phyloP scores from a whole-genome alignment of 176 grass and related monocot species.

The Oryza glaberrima region DNA sequence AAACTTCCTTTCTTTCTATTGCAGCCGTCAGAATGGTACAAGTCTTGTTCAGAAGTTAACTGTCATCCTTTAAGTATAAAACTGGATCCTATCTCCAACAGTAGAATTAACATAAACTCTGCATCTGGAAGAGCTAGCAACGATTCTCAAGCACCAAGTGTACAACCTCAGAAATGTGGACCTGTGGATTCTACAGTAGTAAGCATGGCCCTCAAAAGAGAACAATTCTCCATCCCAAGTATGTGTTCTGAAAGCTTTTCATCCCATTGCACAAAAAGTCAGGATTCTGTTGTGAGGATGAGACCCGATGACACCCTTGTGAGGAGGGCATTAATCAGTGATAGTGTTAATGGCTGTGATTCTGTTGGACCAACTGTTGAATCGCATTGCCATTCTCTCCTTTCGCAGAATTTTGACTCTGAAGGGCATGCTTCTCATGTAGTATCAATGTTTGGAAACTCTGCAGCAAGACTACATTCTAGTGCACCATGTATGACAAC shows the following conservation, averaged over 20 bases:
- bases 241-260: conserved; percentile 22
- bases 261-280: background rate
- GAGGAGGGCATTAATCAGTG: background rate
- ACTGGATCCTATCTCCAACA: background rate
- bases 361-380: conserved; percentile 10
- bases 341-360: background rate
- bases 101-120: conserved; percentile 5
- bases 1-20: background rate
- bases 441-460: background rate
- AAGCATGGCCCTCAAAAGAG: background rate
- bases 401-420: background rate
- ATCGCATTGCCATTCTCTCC: background rate
- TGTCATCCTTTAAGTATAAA: conserved; percentile 6
- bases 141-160: conserved; percentile 16
- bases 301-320: background rate
- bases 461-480: conserved; percentile 25
- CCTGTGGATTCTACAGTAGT: background rate
- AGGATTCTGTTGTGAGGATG: background rate
- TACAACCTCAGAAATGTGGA: background rate
- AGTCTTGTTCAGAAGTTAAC: conserved; percentile 12
- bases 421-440: background rate
- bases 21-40: conserved; percentile 41
- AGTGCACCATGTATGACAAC: background rate
- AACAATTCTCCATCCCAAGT: conserved; percentile 3
- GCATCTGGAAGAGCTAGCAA: conserved; percentile 7